A percentile compares a stretch with the other conserved stretches of the same genome.
phyloP scores from a whole-genome alignment of 2,329 filamentous ascomycete genomes.

The Setomelanomma holmii region DNA sequence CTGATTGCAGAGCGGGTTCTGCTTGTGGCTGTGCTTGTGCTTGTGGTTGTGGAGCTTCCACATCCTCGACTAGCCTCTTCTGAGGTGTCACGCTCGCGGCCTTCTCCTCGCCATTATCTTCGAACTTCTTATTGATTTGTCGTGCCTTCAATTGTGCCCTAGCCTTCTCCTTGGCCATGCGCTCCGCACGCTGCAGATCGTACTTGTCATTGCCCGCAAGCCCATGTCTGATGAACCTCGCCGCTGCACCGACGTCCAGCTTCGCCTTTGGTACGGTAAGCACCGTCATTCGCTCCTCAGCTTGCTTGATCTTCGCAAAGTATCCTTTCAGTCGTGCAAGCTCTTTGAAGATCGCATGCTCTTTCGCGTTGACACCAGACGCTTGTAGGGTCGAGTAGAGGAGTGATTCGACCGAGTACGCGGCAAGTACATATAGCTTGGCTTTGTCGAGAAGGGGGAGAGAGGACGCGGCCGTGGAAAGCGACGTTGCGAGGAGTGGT shows the following conservation, averaged over 20 bases:
- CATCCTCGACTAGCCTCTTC: constrained; percentile 37
- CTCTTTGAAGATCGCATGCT: constrained; percentile 85
- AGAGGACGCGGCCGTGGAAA: constrained; percentile 75
- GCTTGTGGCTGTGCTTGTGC: too few species aligned
- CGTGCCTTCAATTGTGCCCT: constrained; percentile 29
- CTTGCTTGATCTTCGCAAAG: constrained; percentile 85
- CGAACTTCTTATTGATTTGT: constrained; percentile 37
- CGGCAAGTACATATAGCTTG: constrained; percentile 86
- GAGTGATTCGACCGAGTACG: constrained; percentile 89
- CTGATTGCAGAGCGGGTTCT: neutral
- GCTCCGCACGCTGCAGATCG: constrained; percentile 50
- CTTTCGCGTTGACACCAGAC: constrained; percentile 78
- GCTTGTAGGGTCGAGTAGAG: constrained; percentile 84
- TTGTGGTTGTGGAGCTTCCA: neutral
- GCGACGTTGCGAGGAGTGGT: constrained; percentile 71
- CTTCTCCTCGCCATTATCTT: constrained; percentile 32
- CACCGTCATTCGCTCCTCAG: constrained; percentile 57
- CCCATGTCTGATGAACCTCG: constrained; percentile 81
- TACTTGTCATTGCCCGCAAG: constrained; percentile 63
- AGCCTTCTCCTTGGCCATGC: constrained; percentile 45
- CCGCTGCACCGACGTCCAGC: constrained; percentile 78
- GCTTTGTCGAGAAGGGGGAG: constrained; percentile 93
- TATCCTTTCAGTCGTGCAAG: constrained; percentile 88
- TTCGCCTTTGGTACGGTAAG: constrained; percentile 58
- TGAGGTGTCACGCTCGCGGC: constrained; percentile 20